These are phyloP conservation scores for Helianthus tuberosus DNA, from an alignment of 129 eudicot species.

Conservation along the genomic window DNA sequence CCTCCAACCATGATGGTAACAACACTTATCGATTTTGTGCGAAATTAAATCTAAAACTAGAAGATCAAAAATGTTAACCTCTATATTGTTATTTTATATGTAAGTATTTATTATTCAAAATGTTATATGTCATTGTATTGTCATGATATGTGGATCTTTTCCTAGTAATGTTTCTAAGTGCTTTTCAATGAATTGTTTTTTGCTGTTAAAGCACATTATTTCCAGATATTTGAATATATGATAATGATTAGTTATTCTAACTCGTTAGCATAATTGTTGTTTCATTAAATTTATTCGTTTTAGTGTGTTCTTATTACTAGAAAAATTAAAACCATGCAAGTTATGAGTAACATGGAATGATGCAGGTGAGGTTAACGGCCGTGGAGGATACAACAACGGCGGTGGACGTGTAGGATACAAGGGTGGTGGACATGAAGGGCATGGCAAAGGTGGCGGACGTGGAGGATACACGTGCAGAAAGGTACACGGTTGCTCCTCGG, in stretches of 20 bases:
- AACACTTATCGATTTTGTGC: neutral
- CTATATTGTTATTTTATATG: too few relatives aligned
- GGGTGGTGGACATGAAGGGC: conserved; percentile 2
- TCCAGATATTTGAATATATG: neutral
- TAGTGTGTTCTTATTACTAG: neutral
- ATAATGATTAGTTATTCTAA: neutral
- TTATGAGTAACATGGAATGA: neutral
- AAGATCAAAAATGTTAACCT: too few relatives aligned
- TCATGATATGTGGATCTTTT: too few relatives aligned
- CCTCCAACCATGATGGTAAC: conserved; percentile 17
- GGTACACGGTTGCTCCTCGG: too few relatives aligned
- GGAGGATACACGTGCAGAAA: too few relatives aligned
- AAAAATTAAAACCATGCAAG: too few relatives aligned
- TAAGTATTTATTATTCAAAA: too few relatives aligned
- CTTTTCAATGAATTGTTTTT: too few relatives aligned
- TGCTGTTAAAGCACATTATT: neutral
- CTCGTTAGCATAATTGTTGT: neutral
- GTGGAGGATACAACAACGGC: neutral
- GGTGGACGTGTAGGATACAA: conserved; percentile 16
- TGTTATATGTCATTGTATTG: too few relatives aligned
- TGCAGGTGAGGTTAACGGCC: conserved; percentile 25
- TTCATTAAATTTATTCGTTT: neutral
- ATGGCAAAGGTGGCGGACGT: conserved; percentile 9
- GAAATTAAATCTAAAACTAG: too few relatives aligned
- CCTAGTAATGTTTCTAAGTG: too few relatives aligned